Base-by-base conservation (phyloP, 176 grass and related monocot species). In the Dactylis glomerata region DNA sequence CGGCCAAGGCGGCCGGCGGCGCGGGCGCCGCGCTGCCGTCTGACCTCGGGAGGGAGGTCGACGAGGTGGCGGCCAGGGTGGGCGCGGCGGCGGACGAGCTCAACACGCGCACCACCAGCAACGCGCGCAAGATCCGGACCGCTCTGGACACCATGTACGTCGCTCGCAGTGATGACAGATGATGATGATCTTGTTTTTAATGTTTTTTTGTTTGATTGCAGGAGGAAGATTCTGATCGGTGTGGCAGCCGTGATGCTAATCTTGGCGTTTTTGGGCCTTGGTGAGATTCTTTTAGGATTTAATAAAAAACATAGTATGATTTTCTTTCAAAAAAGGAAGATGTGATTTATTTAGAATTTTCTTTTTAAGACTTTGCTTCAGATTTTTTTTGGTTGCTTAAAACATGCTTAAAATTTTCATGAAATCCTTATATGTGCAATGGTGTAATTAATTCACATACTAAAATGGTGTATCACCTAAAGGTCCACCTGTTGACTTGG, bases 211-310 rank as follows among this genome's bases (percentile, higher is more conserved):
- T 41, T 0, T 67, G 47, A 56, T 81, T 84, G 87, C 87, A 98
- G 96, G 78, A 84, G 64, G 45, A 85, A 88, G 75, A 33, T 84
- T 26, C 85, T 98, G 46, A 89, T 98, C 27, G 38, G 82, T 16
- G 77, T 91, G 5, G 73, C 83, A 0, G 91, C 87, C 40, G 88
- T 89, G 75, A 85, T 93, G 93, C 89, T 98, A 16, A 34, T 83
- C 2, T 33, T 98, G 0, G 67, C 84, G 49, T 46, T 90, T 71
- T 34, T 98, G 65, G 96, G 93, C 51, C 77, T 94, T 13, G 88
- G 96, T 98, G 83, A 95, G 72, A 45, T 3, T 67, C 26, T 37
- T 11, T 23, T 8, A 72, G 1, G 23, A 45, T 15, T 11, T n/a
- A 8, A 8, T 17, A 24, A 4, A 58, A 23, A 26, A 62, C 26